Percentiles rank a stretch among this genome's conserved stretches.
These are phyloP conservation scores for Mortierella claussenii DNA, from an alignment of 192 early-diverging fungal species.

Conservation along the genomic window DNA sequence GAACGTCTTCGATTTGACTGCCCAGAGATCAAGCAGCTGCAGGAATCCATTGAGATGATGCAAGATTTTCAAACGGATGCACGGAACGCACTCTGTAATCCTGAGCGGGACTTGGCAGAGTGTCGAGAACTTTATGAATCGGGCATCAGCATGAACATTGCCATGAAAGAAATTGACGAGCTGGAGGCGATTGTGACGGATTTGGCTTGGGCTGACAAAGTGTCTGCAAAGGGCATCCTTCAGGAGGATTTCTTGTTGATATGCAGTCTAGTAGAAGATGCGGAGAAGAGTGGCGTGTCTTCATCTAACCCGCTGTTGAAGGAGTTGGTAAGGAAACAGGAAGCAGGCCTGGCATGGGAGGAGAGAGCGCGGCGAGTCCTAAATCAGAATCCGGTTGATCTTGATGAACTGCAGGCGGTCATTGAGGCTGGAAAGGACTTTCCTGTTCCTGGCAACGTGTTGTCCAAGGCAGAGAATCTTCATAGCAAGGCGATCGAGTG, in stretches of 20 bases:
- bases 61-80: slow-evolving; percentile 45
- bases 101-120: slow-evolving; percentile 33
- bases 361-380: slow-evolving; percentile 21
- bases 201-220: slow-evolving; percentile 54
- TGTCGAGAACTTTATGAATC: slow-evolving; percentile 48
- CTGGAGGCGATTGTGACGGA: slow-evolving; percentile 60
- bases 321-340: slow-evolving; percentile 32
- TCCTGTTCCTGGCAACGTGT: slow-evolving; percentile 28
- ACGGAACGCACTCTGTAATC: slow-evolving; percentile 30
- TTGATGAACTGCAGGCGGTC: slow-evolving; percentile 45
- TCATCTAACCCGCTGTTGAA: slow-evolving; percentile 45
- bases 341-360: slow-evolving; percentile 37
- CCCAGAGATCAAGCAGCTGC: slow-evolving; percentile 54
- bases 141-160: slow-evolving; percentile 40
- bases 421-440: slow-evolving; percentile 36
- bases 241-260: slow-evolving; percentile 42
- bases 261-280: slow-evolving; percentile 43
- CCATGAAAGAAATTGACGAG: slow-evolving; percentile 56
- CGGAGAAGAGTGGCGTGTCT: slow-evolving; percentile 44
- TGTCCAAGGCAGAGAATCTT: slow-evolving; percentile 41
- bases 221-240: slow-evolving; percentile 18
- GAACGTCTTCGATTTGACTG: slow-evolving; percentile 50
- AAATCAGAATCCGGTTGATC: slow-evolving; percentile 29
- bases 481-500: slow-evolving; percentile 37
- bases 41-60: slow-evolving; percentile 40